Evolutionary conservation across 768 basidiomycete genomes (phyloP), one percentile per base, ranked within the genome.

Genomic region (Pisolithus sp.): DNA sequence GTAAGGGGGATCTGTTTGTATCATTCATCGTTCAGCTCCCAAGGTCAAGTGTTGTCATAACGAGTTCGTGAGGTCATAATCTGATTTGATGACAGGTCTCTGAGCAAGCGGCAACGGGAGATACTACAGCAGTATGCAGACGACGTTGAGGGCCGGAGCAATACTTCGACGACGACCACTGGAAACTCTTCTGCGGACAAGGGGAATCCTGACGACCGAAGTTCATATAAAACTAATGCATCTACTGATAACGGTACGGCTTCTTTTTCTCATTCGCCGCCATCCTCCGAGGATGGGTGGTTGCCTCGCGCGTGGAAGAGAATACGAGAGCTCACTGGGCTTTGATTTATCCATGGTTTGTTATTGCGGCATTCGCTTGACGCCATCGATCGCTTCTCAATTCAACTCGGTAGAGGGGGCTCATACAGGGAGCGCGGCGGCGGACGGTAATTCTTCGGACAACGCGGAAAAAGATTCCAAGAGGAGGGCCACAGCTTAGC

Each of bases 51-150:
- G 34, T 34, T 46, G 53, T 50, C 30, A 17, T 37, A 39, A 57
- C 39, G 34, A 34, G 34, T 34, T 15, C 34, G 12, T 34, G 34
- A 15, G 34, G 13, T 34, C 13, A 15, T 34, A 34, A 34, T 13
- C 34, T 34, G 34, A 34, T 34, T 15, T 34, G 13, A 47, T 53
- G 44, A 15, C 66, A 97, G 95, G 72, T 80, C 88, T 18, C 75
- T 98, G 53, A 85, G 90, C 3, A 70, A 79, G 55, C 83, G 83
- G 34, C 95, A 99, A 73, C 83, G 87, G 54, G 83, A 88, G 64
- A 83, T 97, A 54, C 67, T 98, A 39, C 82, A 98, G 69, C 81
- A 83, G 56, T 98, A 87, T 62, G 95, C 91, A 18, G 89, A 93
- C 64, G 94, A 97, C 59, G 78, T 90, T n/a, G 93, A 96, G 69